Base-by-base conservation (phyloP, 2,329 filamentous ascomycete species). In the Aureobasidium leucospermi region DNA sequence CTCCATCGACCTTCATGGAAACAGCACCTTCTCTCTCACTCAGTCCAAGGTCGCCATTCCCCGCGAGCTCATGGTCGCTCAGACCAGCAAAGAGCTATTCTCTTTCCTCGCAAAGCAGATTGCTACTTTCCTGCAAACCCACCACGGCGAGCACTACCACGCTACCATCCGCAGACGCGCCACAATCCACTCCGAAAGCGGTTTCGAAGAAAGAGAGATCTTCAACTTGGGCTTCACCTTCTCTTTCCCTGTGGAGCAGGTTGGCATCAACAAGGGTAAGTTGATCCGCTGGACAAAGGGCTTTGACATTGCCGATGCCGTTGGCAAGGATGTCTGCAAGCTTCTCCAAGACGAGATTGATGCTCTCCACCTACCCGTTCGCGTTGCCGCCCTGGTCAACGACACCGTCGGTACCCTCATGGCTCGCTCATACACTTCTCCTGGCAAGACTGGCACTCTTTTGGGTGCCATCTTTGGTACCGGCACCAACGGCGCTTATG, bases 141-240 rank as follows among this genome's bases (percentile, higher is more conserved):
- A 97, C 74, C 93, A 97, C 74, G 82, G 84, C 65, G 90, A 96
- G 13, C 90, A 92, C 71, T 96, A 96, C 68, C 81, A 86, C 67
- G 80, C 84, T 16, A 61, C 62, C 23, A 72, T 86, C 61, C 81
- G 81, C 66, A 83, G 87, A 63, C 83, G 87, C 62, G 76, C 82
- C 63, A 85, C 85, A 3, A 74, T 79, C 49, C 84, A 81, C 71
- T 79, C 80, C 29, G 79, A 79, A 19, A 78, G 82, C 52, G 84
- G 83, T 31, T 85, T 79, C 69, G 78, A 79, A 58, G 85, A 90
- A 63, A 85, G 93, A 71, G 81, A 93, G 61, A 84, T 94, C 62
- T 96, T 97, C 77, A 89, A 91, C 67, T 81, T 99, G 43, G 94
- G 94, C n/a, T 99, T 99, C 76, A 99, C 94, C 57, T 99, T 99